Evolutionary conservation across 2,329 filamentous ascomycete species (phyloP), one percentile per base, ranked within the genome.

Genomic region (Nothopassalora personata): DNA sequence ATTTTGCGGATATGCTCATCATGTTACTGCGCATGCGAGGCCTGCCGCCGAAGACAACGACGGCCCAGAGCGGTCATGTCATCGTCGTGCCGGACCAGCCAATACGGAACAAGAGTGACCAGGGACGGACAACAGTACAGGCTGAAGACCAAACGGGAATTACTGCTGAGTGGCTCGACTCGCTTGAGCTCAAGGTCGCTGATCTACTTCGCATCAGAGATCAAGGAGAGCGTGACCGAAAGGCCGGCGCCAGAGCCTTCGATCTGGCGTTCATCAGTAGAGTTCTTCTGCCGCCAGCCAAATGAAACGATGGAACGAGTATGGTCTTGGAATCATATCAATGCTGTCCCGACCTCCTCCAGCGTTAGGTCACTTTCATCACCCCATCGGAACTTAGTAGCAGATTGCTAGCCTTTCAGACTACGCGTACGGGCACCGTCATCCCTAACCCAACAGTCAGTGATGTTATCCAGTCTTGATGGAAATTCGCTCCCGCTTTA

Each of bases 11-110:
- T 54, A 79, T 85, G 33, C 71, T 86, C 4, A 77, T 80, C 58
- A 83, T 83, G 76, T 72, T 86, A 33, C 73, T 86, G 51, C 80
- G 80, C 62, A 83, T 86, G 79, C 80, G 83, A 6, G 74, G 72
- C 11, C 73, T 80, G 4, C 76, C 75, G 4, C 78, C 77, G 0
- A 75, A 73, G 53, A 75, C 73, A 5, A 55, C n/a, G 4, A 33
- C 51, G 4, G 27, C 11, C 7, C 6, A 30, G 8, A 50, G 55
- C 8, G 60, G 60, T 13, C 50, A 23, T 10, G 15, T 62, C 30
- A n/a, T 62, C 23, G 51, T 57, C 3, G 48, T 30, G 18, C 54
- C 46, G 13, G 47, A 47, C 27, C 27, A 30, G 13, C 39, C 39
- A 43, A n/a, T 15, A n/a, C 39, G 39, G 5, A 18, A 7, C 39